Conservation (phyloP, 108 stramenopile species). For the Cylindrotheca closterium region DNA sequence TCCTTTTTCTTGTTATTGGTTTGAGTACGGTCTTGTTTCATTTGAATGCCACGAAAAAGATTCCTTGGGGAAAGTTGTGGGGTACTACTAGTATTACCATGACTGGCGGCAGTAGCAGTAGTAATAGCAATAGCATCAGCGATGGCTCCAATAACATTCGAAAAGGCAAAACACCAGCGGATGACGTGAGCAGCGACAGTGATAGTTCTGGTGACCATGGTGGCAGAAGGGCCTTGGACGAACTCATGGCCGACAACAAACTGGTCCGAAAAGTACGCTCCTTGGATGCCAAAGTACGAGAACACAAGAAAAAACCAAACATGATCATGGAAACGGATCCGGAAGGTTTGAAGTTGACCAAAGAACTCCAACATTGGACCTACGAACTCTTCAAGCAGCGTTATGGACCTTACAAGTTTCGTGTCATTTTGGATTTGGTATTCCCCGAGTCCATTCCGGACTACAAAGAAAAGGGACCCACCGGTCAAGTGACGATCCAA, state of each 20-base stretch:
- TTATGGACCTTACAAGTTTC: slow-evolving; percentile 57
- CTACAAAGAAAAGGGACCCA: slow-evolving; percentile 39
- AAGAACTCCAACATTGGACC: slow-evolving; percentile 62
- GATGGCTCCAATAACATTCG: too few relatives aligned
- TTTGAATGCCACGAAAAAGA: too few relatives aligned
- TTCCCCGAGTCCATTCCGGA: slow-evolving; percentile 76
- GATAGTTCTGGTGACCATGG: too few relatives aligned
- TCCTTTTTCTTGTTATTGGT: too few relatives aligned
- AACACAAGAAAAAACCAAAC: slow-evolving; percentile 52
- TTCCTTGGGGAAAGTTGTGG: too few relatives aligned
- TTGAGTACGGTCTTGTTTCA: too few relatives aligned
- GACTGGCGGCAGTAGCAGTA: too few relatives aligned
- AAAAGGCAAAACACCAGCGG: too few relatives aligned
- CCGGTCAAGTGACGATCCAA: slow-evolving; percentile 57
- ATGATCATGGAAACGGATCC: slow-evolving; percentile 76
- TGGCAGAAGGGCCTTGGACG: too few relatives aligned
- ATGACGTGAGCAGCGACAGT: too few relatives aligned
- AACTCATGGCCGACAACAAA: slow-evolving; percentile 9
- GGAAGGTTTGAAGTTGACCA: slow-evolving; percentile 40
- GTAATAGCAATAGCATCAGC: too few relatives aligned
- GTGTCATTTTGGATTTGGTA: slow-evolving; percentile 61
- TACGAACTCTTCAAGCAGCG: slow-evolving; percentile 47
- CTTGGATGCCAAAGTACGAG: slow-evolving; percentile 64
- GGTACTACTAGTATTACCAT: too few relatives aligned
- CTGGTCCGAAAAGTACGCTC: slow-evolving; percentile 29